Percentiles rank a stretch among this genome's conserved stretches.
phyloP scores from a whole-genome alignment of 768 basidiomycete genomes.

The Xerocomellus amylosporus region DNA sequence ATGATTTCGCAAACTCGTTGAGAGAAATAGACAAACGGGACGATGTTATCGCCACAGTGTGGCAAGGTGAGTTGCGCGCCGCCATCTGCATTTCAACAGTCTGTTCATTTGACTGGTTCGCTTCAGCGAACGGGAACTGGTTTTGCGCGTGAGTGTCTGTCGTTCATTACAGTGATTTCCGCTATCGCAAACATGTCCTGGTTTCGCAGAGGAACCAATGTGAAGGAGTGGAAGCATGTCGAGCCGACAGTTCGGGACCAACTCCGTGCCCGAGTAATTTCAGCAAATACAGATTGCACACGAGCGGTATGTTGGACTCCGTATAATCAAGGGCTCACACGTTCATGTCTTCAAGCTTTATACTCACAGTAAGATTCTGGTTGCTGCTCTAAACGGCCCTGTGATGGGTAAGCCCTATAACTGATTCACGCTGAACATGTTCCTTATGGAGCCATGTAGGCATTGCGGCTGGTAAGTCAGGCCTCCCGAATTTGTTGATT shows the following conservation, averaged over 20 bases:
- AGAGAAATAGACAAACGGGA: slow-evolving; percentile 55
- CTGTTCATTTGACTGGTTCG: background rate
- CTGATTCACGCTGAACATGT: background rate
- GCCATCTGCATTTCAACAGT: background rate
- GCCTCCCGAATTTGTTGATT: background rate
- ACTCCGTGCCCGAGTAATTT: slow-evolving; percentile 45
- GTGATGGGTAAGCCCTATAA: slow-evolving; percentile 55
- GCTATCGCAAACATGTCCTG: background rate
- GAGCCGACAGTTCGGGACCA: slow-evolving; percentile 41
- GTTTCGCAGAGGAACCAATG: slow-evolving; percentile 54
- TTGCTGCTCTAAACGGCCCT: slow-evolving; percentile 72
- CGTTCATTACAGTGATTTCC: background rate
- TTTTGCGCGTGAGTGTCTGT: slow-evolving; percentile 61
- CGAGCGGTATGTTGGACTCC: slow-evolving; percentile 49
- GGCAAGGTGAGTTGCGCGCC: slow-evolving; percentile 49
- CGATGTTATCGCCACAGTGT: slow-evolving; percentile 63
- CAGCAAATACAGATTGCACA: slow-evolving; percentile 57
- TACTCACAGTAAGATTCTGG: slow-evolving; percentile 63
- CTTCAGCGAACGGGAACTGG: slow-evolving; percentile 61
- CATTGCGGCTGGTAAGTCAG: slow-evolving; percentile 55
- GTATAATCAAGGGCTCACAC: background rate
- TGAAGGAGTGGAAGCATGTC: slow-evolving; percentile 31
- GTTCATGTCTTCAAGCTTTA: slow-evolving; percentile 45
- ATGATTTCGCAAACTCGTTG: slow-evolving; percentile 54
- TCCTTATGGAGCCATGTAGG: slow-evolving; percentile 36